These are phyloP conservation scores for Sugiyamaella japonica DNA, from an alignment of 1,139 yeast genomes.

Conservation along the genomic window DNA sequence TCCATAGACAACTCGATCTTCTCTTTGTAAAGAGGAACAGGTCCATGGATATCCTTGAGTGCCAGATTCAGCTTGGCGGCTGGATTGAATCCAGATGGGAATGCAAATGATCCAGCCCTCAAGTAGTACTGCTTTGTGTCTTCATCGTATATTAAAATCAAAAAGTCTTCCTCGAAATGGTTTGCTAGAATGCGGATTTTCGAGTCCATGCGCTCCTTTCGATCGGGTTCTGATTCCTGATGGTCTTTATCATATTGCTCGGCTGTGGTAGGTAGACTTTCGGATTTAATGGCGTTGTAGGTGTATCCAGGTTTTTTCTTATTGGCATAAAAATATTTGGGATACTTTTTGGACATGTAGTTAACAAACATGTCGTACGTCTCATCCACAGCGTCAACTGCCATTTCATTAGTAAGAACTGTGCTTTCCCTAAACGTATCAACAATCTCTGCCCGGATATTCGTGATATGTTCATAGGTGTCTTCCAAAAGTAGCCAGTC, in stretches of 20 bases:
- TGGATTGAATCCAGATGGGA: conserved; percentile 79
- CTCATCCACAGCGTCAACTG: conserved; percentile 54
- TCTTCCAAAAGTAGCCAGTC: conserved; percentile 73
- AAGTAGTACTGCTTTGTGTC: conserved; percentile 59
- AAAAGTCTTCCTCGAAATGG: conserved; percentile 67
- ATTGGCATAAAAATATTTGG: conserved; percentile 50
- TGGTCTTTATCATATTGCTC: conserved; percentile 10
- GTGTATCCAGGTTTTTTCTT: conserved; percentile 23
- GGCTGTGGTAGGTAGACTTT: conserved; percentile 29
- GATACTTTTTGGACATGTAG: conserved; percentile 57
- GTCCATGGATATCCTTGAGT: conserved; percentile 52
- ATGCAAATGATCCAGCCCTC: conserved; percentile 64
- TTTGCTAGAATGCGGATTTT: conserved; percentile 48
- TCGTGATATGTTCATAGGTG: conserved; percentile 52
- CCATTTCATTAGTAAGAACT: conserved; percentile 45
- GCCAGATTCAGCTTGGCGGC: conserved; percentile 47
- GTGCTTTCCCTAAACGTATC: conserved; percentile 47
- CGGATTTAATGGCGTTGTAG: conserved; percentile 28
- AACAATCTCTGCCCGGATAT: conserved; percentile 47
- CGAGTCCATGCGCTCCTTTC: conserved; percentile 32
- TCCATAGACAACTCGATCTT: conserved; percentile 63
- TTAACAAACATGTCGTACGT: conserved; percentile 52
- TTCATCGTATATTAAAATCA: conserved; percentile 56
- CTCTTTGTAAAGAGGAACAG: conserved; percentile 60
- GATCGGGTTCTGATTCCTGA: conserved; percentile 10